Base-by-base conservation (phyloP, 257 asterid genomes). In the Capsicum pubescens region DNA sequence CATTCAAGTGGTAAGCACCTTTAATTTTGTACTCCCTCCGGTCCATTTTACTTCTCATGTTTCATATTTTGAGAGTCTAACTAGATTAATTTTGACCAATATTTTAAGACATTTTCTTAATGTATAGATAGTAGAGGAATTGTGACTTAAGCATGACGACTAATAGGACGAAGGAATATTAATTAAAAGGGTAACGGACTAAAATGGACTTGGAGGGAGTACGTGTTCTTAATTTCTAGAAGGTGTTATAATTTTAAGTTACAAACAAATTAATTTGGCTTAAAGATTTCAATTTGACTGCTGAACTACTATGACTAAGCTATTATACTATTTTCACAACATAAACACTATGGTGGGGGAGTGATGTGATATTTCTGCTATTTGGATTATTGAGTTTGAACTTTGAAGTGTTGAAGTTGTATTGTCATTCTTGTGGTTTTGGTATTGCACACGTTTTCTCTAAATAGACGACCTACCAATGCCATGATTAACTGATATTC, bases 1-100 rank as follows among this genome's bases (percentile, higher is more conserved):
- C 2, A 92, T 96, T 68, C 93, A 93, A 94, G 98, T 93, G 95
- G 98, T 96, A 79, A 90, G 92, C n/a, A 32, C 54, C 56, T 77
- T 56, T 17, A 35, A 39, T 39, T 39, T 39, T 39, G 44, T 39
- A 39, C 44, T 39, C 0, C 44, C 44, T 39, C 5, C 44, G 4
- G 44, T 39, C 44, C 44, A 39, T 39, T 39, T 39, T 39, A 39
- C 44, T 3, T 39, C 4, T 39, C 44, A 39, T 39, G 44, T 3
- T 39, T 39, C 32, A 26, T 26, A 39, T 39, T 39, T 36, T 39
- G 3, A 3, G 44, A 39, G 44, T 39, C 0, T 39, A 3, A 39
- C 44, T 39, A 39, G 44, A 39, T 39, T 39, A 39, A 39, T 39
- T 39, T 39, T 39, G 44, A 39, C 6, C 44, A 39, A 39, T 4